A percentile compares a stretch with the other conserved stretches of the same genome.
These are phyloP conservation scores for Hypoxylon rickii DNA, from an alignment of 495 filamentous ascomycete genomes.

Conservation along the genomic window DNA sequence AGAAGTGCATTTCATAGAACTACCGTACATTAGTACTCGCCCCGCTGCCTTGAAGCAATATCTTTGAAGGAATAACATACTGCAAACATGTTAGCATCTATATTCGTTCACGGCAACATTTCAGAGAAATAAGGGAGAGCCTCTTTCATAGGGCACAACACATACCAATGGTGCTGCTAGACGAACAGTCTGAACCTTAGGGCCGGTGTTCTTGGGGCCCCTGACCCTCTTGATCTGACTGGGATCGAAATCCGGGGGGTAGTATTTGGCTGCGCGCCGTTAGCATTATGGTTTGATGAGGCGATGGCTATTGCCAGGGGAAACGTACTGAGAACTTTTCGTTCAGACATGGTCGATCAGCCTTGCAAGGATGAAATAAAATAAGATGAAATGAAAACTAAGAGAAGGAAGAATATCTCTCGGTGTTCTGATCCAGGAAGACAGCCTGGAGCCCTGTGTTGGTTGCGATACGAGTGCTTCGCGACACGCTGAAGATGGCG, in stretches of 20 bases:
- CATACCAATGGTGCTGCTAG: slow-evolving; percentile 87
- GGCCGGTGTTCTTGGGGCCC: slow-evolving; percentile 70
- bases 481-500: slow-evolving; percentile 6
- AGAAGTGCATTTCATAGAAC: slow-evolving; percentile 80
- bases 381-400: too few species aligned
- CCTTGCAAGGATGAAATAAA: background rate
- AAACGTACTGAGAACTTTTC: slow-evolving; percentile 70
- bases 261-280: slow-evolving; percentile 63
- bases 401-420: background rate
- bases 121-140: too few species aligned
- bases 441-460: too few species aligned
- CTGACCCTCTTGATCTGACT: slow-evolving; percentile 69
- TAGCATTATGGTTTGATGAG: slow-evolving; percentile 13
- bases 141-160: too few species aligned
- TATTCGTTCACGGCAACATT: too few species aligned
- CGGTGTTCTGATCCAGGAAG: too few species aligned
- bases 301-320: background rate
- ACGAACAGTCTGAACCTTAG: slow-evolving; percentile 86
- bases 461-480: too few species aligned
- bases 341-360: slow-evolving; percentile 78
- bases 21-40: slow-evolving; percentile 8
- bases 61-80: slow-evolving; percentile 6
- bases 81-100: slow-evolving; percentile 12
- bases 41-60: background rate
- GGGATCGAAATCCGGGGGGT: slow-evolving; percentile 97